These are phyloP conservation scores for Aspergillus conjunctus DNA, from an alignment of 495 filamentous ascomycete species.

Conservation along the genomic window DNA sequence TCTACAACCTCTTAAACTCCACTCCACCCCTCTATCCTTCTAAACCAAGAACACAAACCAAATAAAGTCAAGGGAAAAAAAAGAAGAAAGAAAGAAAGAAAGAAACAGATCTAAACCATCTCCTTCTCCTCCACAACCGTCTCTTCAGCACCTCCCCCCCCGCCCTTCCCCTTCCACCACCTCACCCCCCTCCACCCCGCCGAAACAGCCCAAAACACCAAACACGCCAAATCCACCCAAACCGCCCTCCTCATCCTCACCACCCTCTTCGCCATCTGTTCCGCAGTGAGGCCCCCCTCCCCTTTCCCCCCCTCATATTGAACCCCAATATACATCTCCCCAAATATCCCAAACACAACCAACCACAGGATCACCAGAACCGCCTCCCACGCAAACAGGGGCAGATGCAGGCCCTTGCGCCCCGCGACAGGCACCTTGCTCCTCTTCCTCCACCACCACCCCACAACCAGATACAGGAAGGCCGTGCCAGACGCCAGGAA, in stretches of 20 bases:
- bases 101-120: slow-evolving; percentile 11
- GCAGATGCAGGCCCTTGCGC: slow-evolving; percentile 26
- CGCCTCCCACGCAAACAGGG: slow-evolving; percentile 67
- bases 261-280: slow-evolving; percentile 38
- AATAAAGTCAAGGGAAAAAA: background rate
- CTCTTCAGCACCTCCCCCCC: background rate
- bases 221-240: slow-evolving; percentile 77
- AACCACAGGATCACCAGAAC: slow-evolving; percentile 74
- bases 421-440: background rate
- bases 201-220: slow-evolving; percentile 70
- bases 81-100: background rate
- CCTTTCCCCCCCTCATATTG: slow-evolving; percentile 59
- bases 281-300: slow-evolving; percentile 30
- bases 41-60: background rate
- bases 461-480: slow-evolving; percentile 60
- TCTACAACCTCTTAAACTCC: background rate
- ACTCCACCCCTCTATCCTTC: background rate
- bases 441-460: slow-evolving; percentile 49
- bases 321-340: slow-evolving; percentile 72
- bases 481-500: slow-evolving; percentile 62
- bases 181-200: slow-evolving; percentile 44
- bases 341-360: slow-evolving; percentile 80
- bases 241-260: slow-evolving; percentile 82
- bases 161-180: slow-evolving; percentile 37
- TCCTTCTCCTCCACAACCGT: slow-evolving; percentile 18